Conservation (phyloP, 176 grass and related monocot genomes). For the Puccinellia tenuiflora region DNA sequence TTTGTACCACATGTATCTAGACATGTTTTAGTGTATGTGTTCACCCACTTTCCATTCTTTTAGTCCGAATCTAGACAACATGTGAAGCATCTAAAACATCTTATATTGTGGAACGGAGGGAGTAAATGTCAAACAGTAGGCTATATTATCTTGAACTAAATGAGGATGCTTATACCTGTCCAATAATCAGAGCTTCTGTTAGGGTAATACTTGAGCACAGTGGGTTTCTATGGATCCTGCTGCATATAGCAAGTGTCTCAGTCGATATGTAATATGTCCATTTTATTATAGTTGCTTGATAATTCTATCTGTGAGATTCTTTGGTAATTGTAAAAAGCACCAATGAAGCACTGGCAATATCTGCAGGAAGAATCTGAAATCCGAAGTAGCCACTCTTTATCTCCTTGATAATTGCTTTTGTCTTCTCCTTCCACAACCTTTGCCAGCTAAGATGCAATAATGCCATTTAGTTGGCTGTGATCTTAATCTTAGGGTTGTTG, state of each 20-base stretch:
- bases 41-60: too few species aligned
- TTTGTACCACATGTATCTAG: too few species aligned
- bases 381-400: not conserved
- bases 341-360: not conserved
- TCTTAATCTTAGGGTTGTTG: not conserved
- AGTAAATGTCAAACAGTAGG: not conserved
- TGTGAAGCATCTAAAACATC: too few species aligned
- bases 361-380: not conserved
- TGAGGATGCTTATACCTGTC: not conserved
- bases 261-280: not conserved
- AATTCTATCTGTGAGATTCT: not conserved
- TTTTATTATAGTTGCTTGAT: not conserved
- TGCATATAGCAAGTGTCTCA: not conserved
- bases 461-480: not conserved
- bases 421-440: not conserved
- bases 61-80: too few species aligned
- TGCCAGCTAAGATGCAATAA: not conserved
- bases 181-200: not conserved
- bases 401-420: not conserved
- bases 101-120: too few species aligned
- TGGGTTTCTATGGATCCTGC: not conserved
- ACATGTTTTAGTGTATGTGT: too few species aligned
- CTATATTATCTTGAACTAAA: not conserved
- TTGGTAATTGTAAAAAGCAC: not conserved
- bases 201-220: not conserved